phyloP scores from a whole-genome alignment of 768 basidiomycete genomes.

The Epithele typhae region DNA sequence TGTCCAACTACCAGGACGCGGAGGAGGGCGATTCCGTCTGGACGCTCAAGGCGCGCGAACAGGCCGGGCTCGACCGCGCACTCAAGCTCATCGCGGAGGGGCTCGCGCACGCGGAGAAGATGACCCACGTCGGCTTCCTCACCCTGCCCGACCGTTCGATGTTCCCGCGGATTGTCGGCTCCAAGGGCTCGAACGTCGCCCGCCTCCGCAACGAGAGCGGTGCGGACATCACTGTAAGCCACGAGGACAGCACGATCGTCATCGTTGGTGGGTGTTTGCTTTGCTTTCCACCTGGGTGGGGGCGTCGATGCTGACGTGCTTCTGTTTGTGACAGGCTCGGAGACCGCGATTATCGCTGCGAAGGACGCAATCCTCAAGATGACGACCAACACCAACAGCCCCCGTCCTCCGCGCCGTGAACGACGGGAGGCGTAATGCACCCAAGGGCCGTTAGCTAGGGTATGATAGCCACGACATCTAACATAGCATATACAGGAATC shows the following conservation, averaged over 20 bases:
- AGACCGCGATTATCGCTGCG: conserved; percentile 63
- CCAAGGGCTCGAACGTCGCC: conserved; percentile 86
- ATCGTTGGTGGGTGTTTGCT: conserved; percentile 64
- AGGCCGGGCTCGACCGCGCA: conserved; percentile 73
- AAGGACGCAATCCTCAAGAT: conserved; percentile 74
- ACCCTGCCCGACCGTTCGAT: conserved; percentile 75
- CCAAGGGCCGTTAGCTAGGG: neutral
- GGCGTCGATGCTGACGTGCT: too few species aligned
- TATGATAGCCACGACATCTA: too few species aligned
- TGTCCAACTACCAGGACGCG: conserved; percentile 70
- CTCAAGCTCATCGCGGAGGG: conserved; percentile 62
- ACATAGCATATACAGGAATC: too few species aligned
- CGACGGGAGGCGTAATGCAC: conserved; percentile 15
- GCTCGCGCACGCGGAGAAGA: conserved; percentile 64
- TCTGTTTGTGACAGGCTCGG: conserved; percentile 47
- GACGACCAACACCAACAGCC: conserved; percentile 21
- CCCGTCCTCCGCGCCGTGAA: conserved; percentile 20
- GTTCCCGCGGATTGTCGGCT: conserved; percentile 92
- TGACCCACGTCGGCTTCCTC: conserved; percentile 81
- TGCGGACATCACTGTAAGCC: conserved; percentile 87
- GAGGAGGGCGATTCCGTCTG: conserved; percentile 85
- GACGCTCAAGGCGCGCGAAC: conserved; percentile 79
- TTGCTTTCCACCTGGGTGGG: too few species aligned
- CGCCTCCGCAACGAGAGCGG: conserved; percentile 86
- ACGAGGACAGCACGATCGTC: conserved; percentile 82